phyloP scores from a whole-genome alignment of 1,139 yeast species.

The Nakaseomyces delphensis region DNA sequence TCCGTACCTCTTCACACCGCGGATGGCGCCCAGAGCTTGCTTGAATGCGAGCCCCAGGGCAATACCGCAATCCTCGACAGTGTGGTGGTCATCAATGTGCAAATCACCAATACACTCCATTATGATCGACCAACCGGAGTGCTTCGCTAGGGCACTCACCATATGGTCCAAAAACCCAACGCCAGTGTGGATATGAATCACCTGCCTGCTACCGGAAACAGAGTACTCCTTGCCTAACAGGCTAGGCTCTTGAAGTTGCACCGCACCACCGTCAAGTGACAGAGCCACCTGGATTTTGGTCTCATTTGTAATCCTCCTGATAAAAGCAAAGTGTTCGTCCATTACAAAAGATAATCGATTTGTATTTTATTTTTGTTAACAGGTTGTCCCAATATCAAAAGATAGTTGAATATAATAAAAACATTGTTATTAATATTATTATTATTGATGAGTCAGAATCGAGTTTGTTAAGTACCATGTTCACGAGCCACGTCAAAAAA shows the following conservation, averaged over 20 bases:
- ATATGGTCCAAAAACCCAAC: slow-evolving; percentile 94
- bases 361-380: no score
- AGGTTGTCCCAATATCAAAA: no score
- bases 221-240: slow-evolving; percentile 30
- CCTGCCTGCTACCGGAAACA: slow-evolving; percentile 43
- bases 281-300: slow-evolving; percentile 85
- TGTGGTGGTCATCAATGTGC: slow-evolving; percentile 95
- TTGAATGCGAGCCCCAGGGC: slow-evolving; percentile 86
- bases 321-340: slow-evolving; percentile 40
- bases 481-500: no score
- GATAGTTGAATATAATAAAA: no score
- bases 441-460: no score
- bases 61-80: slow-evolving; percentile 92
- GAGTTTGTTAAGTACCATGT: no score
- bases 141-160: slow-evolving; percentile 95
- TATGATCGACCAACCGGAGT: slow-evolving; percentile 88
- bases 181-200: slow-evolving; percentile 78
- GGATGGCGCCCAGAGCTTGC: slow-evolving; percentile 78
- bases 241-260: slow-evolving; percentile 47
- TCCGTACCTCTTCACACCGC: slow-evolving; percentile 93
- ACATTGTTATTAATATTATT: no score
- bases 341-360: no score
- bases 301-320: slow-evolving; percentile 77
- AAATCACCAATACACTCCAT: slow-evolving; percentile 89
- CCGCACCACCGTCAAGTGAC: slow-evolving; percentile 73